Evolutionary conservation across 768 basidiomycete species (phyloP), one percentile per base, ranked within the genome.

Genomic region (Trametes sanguinea): DNA sequence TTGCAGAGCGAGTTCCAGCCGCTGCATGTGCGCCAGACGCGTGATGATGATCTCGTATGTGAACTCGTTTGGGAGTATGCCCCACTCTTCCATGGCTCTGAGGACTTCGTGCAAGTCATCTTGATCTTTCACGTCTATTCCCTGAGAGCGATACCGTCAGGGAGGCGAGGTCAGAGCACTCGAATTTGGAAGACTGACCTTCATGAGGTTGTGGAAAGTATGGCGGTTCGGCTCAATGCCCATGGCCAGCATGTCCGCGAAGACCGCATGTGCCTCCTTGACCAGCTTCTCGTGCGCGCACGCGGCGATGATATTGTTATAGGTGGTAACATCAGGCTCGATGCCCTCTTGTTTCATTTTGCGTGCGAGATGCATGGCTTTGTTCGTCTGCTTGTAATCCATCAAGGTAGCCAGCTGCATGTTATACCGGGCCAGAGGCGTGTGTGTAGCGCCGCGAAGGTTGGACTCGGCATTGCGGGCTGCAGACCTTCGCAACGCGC

Each of bases 1-100:
- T 47, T 83, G 83, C 30, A 95, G 72, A 4, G 85, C 85, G 58
- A 83, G 78, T 72, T 94, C 92, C 17, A 91, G 69, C 65, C 89
- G 86, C 43, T 77, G 76, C 7, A 78, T 74, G 0, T 69, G 59
- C 4, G 76, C 73, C 50, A 80, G 78, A 39, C 82, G 81, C 33
- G 68, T 64, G 69, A 92, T 81, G 67, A 90, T 74, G 53, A 76
- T 67, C 47, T 79, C 76, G 71, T 84, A 90, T 0, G 83, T 87
- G 6, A 74, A 66, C 37, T 78, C 75, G 68, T 84, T 82, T n/a
- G 82, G 84, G 14, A 71, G 46, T 32, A 91, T 71, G 9, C 74
- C 75, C 37, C 78, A 71, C 16, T 78, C 73, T 33, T 80, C 69
- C 87, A 92, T 87, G 65, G 77, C 76, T n/a, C 81, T 75, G 6